A percentile compares a stretch with the other conserved stretches of the same genome.
phyloP scores from a whole-genome alignment of 768 basidiomycete species.

The Mycena galopus region DNA sequence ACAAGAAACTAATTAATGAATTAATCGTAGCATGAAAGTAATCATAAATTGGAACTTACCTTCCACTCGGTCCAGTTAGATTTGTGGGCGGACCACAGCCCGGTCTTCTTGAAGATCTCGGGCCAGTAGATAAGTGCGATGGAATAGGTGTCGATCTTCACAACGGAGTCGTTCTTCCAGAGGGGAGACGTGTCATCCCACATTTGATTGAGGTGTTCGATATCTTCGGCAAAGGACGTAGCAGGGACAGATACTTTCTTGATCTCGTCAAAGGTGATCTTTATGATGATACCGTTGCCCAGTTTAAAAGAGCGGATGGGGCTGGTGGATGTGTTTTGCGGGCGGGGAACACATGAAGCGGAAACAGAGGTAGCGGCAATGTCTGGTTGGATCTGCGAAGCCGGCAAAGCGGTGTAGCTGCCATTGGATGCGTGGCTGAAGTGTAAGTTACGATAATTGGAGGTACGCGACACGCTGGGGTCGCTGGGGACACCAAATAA shows the following conservation, averaged over 20 bases:
- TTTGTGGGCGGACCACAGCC: not conserved
- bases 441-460: no score
- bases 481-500: not conserved
- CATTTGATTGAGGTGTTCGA: slow-evolving; percentile 35
- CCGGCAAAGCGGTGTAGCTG: no score
- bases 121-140: slow-evolving; percentile 22
- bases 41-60: not conserved
- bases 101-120: slow-evolving; percentile 18
- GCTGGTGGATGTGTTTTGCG: not conserved
- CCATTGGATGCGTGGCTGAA: not conserved
- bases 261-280: slow-evolving; percentile 3
- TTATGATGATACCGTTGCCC: not conserved
- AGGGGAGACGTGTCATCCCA: no score
- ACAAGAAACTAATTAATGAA: slow-evolving; percentile 29
- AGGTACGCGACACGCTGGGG: not conserved
- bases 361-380: not conserved
- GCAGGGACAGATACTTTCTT: slow-evolving; percentile 20
- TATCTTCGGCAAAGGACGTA: slow-evolving; percentile 37
- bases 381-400: not conserved
- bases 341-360: not conserved
- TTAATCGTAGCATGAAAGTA: not conserved
- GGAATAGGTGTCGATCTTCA: slow-evolving; percentile 10
- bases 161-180: slow-evolving; percentile 36
- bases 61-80: not conserved
- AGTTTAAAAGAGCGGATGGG: slow-evolving; percentile 3